phyloP scores from a whole-genome alignment of 768 basidiomycete species.

The Antrodiella citrinella region DNA sequence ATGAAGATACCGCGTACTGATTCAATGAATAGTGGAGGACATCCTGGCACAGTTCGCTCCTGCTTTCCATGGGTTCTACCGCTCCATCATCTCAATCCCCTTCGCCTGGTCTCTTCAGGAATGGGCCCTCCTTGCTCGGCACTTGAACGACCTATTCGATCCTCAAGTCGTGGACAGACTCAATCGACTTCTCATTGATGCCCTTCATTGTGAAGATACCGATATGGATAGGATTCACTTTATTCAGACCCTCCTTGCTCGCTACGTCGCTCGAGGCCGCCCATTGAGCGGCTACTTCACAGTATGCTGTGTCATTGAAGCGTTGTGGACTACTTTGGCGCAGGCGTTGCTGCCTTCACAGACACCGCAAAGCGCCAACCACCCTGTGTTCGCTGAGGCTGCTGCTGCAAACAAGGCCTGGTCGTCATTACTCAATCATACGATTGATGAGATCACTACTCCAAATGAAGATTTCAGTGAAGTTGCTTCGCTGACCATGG shows the following conservation, averaged over 20 bases:
- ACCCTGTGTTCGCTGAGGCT: conserved; percentile 49
- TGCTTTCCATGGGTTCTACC: conserved; percentile 78
- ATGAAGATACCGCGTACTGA: no score
- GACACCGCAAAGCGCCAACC: conserved; percentile 4
- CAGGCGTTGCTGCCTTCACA: conserved; percentile 45
- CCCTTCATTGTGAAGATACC: conserved; percentile 44
- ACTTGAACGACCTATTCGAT: conserved; percentile 54
- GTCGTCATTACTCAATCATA: conserved; percentile 54
- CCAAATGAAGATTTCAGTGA: conserved; percentile 18
- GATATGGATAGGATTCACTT: conserved; percentile 47
- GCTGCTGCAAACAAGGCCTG: conserved; percentile 82
- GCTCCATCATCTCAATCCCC: conserved; percentile 73
- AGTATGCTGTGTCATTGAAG: conserved; percentile 84
- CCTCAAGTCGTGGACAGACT: conserved; percentile 63
- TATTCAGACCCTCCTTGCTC: conserved; percentile 61
- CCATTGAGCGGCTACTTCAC: conserved; percentile 84
- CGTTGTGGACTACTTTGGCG: conserved; percentile 77
- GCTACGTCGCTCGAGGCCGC: conserved; percentile 67
- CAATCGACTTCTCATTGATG: conserved; percentile 61
- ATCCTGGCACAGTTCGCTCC: conserved; percentile 72
- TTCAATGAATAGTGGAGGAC: conserved; percentile 50
- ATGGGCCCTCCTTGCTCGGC: conserved; percentile 49
- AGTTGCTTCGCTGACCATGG: conserved; percentile 39
- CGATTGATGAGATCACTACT: conserved; percentile 35
- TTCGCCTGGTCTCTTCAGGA: conserved; percentile 66